Base-by-base conservation (phyloP, 257 asterid species). In the Capsicum pubescens region DNA sequence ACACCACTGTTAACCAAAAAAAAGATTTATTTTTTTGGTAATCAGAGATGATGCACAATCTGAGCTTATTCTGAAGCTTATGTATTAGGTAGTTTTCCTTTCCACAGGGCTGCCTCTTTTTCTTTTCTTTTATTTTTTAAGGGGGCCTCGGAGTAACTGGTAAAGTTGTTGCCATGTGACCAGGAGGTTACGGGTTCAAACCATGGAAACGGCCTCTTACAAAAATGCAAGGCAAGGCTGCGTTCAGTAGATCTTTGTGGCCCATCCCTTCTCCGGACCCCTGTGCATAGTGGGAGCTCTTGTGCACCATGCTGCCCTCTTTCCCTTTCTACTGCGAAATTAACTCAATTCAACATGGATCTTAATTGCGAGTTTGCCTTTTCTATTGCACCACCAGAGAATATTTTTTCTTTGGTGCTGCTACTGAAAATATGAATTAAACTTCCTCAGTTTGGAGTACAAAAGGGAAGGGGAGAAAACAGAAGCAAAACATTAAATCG, bases 361-460 rank as follows among this genome's bases (percentile, higher is more conserved):
- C 42, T 48, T 54, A 19, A n/a, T 54, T 50, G 44, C 60, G 48
- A 74, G 12, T 26, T 74, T 7, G n/a, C 39, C 79, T 46, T 36
- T n/a, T 46, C 79, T n/a, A 71, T 36, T 71, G 39, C 58, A 46
- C 79, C 79, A 71, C 5, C 17, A 46, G 58, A 71, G 79, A 46
- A 46, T 71, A 10, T 14, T 46, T 13, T 71, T 36, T 71, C 55
- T 71, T 71, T n/a, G 79, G 58, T 66, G 19, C 74, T n/a, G 58
- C 17, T 71, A 26, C 57, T 71, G 79, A 46, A 71, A 71, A 17
- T 71, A 10, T 71, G 79, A 44, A 19, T 71, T 17, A 10, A 44
- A 71, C 57, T 46, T 50, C 39, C 56, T 71, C 58, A 71, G 58
- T 50, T 71, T 58, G 17, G 58, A 71, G 11, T 70, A n/a, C 58